Evolutionary conservation across 2,329 filamentous ascomycete species (phyloP).

Genomic region (Xylariaceae sp.): DNA sequence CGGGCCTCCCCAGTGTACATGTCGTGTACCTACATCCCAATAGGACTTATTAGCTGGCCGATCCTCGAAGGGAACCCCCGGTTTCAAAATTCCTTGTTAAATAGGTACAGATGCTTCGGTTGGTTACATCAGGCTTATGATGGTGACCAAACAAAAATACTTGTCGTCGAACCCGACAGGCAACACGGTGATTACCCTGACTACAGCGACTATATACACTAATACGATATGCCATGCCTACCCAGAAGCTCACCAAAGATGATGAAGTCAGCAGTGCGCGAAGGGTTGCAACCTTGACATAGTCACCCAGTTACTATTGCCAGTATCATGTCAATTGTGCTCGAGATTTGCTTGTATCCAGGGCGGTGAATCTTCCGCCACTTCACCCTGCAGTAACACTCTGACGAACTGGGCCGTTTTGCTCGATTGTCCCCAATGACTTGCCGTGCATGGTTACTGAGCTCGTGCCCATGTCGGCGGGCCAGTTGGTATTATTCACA

Average conservation of each 20-base stretch:
- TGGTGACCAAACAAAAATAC: slow-evolving; percentile 6
- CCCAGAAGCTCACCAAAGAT: slow-evolving; percentile 2
- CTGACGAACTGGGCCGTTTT: slow-evolving; percentile 17
- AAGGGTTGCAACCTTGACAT: not conserved
- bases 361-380: slow-evolving; percentile 22
- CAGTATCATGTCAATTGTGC: slow-evolving; percentile 1
- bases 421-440: slow-evolving; percentile 16
- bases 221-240: too few relatives aligned
- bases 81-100: slow-evolving; percentile 18
- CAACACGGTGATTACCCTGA: too few relatives aligned
- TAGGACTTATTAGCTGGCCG: slow-evolving; percentile 5
- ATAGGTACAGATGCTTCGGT: slow-evolving; percentile 16
- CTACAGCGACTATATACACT: too few relatives aligned
- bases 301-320: not conserved
- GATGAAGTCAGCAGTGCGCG: not conserved
- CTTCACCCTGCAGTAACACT: slow-evolving; percentile 22
- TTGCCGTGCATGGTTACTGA: slow-evolving; percentile 13
- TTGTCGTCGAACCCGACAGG: slow-evolving; percentile 1
- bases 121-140: slow-evolving; percentile 14
- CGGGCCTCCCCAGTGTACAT: slow-evolving; percentile 3
- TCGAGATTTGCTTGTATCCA: slow-evolving; percentile 15
- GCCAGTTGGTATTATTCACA: not conserved
- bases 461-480: slow-evolving; percentile 1
- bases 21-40: not conserved
- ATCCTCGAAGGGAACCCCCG: slow-evolving; percentile 12